Evolutionary conservation across 2,329 filamentous ascomycete species (phyloP), one percentile per base, ranked within the genome.

Genomic region (Talaromyces sp.): DNA sequence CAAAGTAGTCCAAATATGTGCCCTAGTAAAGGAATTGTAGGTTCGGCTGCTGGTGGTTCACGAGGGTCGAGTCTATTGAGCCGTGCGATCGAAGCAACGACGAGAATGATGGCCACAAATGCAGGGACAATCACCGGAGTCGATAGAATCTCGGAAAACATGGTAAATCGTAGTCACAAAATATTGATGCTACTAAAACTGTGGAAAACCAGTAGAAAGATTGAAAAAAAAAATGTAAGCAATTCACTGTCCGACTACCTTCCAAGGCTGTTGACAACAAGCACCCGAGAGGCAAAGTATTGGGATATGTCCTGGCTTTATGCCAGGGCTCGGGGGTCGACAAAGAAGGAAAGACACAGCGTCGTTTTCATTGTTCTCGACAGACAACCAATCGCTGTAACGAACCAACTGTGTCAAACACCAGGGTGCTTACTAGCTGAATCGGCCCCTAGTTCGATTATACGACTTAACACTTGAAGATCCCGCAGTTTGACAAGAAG

Each of bases 21-120:
- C 9, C 72, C 70, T 47, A 73, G 44, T 2, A 72, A n/a, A 1
- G 71, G 72, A 40, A 73, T 67, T 4, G 50, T 36, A 30, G 57
- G 60, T 8, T 52, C 51, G 28, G 71, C 58, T 10, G 61, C 16
- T 0, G 70, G 69, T 3, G 70, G 70, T 56, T 73, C 70, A 8
- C 68, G 68, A 14, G 69, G 65, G 53, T 73, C 69, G 40, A 58
- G 60, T 33, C 59, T 65, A 10, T 42, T 40, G 14, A 18, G 36
- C 12, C 50, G 27, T 10, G 30, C 9, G 16, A 30, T 53, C 7
- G 50, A 30, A 53, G 18, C 30, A 3, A 53, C 27, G 50, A 53
- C 5, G 2, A 53, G 16, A n/a, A 53, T 7, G 6, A 18, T 53
- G 7, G 16, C 50, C 23, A 31, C 28, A 23, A 53, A 18, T 10